Conservation (phyloP, 2,329 filamentous ascomycete genomes). For the Pseudonectria foliicola region DNA sequence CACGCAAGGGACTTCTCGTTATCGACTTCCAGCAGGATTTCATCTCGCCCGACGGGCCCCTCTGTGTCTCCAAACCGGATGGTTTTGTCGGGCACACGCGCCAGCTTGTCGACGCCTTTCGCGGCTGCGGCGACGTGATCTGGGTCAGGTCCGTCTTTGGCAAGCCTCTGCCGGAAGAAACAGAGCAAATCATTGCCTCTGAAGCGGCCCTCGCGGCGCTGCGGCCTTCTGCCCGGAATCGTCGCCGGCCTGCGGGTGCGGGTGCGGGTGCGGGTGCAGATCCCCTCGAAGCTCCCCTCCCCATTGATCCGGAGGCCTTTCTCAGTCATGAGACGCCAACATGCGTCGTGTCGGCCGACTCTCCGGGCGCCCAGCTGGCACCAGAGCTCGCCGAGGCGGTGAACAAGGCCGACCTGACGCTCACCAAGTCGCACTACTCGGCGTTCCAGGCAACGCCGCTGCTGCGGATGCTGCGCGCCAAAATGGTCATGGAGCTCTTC, state of each 20-base stretch:
- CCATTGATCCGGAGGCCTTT: conserved; percentile 37
- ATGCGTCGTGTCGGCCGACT: conserved; percentile 36
- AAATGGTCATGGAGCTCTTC: conserved; percentile 81
- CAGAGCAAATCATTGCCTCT: conserved; percentile 42
- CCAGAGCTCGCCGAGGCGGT: conserved; percentile 33
- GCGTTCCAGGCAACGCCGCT: conserved; percentile 72
- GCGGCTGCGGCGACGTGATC: conserved; percentile 63
- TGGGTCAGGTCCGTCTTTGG: conserved; percentile 78
- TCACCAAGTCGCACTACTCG: conserved; percentile 77
- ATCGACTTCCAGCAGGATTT: conserved; percentile 93
- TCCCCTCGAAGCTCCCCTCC: not conserved
- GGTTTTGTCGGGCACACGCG: conserved; percentile 62
- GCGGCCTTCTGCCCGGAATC: conserved; percentile 7
- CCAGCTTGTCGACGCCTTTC: conserved; percentile 64
- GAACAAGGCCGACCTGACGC: conserved; percentile 42
- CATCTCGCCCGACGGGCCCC: conserved; percentile 56
- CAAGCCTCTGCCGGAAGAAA: conserved; percentile 49
- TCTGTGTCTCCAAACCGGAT: conserved; percentile 57
- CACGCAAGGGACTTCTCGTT: conserved; percentile 66
- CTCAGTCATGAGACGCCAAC: conserved; percentile 34
- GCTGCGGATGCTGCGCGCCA: conserved; percentile 71
- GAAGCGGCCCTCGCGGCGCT: conserved; percentile 23
- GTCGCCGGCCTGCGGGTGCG: conserved; percentile 9
- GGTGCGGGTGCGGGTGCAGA: conserved; percentile 1
- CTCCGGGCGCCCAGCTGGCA: conserved; percentile 40